Evolutionary conservation across 306 rosid genomes (phyloP).

Genomic region (Sphenostylis stenocarpa): DNA sequence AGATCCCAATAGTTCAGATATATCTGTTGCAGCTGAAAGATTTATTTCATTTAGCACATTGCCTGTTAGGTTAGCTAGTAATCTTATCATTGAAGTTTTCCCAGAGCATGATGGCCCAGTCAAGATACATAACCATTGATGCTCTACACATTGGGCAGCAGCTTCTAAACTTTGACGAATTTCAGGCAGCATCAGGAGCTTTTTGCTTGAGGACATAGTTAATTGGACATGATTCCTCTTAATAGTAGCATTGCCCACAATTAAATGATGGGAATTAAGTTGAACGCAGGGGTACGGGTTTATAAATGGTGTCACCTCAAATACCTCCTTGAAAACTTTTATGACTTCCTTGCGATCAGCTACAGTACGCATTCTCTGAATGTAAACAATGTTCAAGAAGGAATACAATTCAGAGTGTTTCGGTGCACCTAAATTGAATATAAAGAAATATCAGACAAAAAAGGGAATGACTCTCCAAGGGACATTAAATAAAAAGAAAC

Average conservation of each 20-base stretch:
- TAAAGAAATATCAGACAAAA: slow-evolving; percentile 24
- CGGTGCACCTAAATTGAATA: slow-evolving; percentile 53
- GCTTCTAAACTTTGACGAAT: slow-evolving; percentile 84
- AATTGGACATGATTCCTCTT: slow-evolving; percentile 55
- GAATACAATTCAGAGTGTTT: slow-evolving; percentile 46
- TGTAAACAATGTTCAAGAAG: slow-evolving; percentile 74
- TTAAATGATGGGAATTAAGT: slow-evolving; percentile 44
- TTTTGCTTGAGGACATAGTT: slow-evolving; percentile 39
- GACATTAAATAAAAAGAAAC: neutral
- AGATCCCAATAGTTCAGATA: slow-evolving; percentile 90
- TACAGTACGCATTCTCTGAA: slow-evolving; percentile 91
- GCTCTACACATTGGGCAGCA: slow-evolving; percentile 72
- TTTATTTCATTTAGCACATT: slow-evolving; percentile 77
- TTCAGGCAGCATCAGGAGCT: slow-evolving; percentile 66
- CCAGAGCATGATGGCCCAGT: slow-evolving; percentile 87
- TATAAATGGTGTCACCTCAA: slow-evolving; percentile 55
- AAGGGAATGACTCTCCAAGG: neutral
- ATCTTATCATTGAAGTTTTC: slow-evolving; percentile 80
- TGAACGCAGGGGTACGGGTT: slow-evolving; percentile 82
- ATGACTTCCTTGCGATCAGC: slow-evolving; percentile 79
- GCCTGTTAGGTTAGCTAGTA: slow-evolving; percentile 85
- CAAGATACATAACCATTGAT: slow-evolving; percentile 90
- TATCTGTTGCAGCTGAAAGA: slow-evolving; percentile 93
- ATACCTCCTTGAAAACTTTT: slow-evolving; percentile 63
- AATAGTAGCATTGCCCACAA: slow-evolving; percentile 67